Conservation (phyloP, 176 grass and related monocot genomes). For the Dendrocalamus sinicus region DNA sequence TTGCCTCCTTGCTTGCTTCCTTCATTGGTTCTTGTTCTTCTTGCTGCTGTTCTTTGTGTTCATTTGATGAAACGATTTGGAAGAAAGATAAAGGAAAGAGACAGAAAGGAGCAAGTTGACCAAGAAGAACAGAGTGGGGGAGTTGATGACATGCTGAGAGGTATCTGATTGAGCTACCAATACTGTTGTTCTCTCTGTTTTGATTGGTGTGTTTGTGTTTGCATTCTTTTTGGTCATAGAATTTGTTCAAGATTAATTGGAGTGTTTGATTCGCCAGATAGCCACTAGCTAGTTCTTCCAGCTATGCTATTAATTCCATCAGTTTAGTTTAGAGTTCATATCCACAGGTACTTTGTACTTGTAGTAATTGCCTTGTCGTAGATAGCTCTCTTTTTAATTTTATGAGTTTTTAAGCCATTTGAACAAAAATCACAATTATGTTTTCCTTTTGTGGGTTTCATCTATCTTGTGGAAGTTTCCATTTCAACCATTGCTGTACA, state of each 20-base stretch:
- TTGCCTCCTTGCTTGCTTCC: neutral
- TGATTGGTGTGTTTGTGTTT: neutral
- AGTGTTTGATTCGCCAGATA: neutral
- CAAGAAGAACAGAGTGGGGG: neutral
- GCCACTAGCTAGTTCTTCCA: neutral
- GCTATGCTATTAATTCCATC: neutral
- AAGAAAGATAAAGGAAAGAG: neutral
- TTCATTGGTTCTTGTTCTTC: neutral
- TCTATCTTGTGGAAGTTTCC: constrained; percentile 14
- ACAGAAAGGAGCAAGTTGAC: neutral
- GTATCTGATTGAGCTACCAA: neutral
- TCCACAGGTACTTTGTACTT: neutral
- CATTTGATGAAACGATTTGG: neutral
- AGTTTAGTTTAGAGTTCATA: neutral
- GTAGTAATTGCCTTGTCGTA: neutral
- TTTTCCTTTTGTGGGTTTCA: neutral
- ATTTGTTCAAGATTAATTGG: neutral
- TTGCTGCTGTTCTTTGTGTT: neutral
- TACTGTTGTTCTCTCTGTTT: neutral
- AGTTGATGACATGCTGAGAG: neutral
- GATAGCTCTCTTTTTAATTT: neutral
- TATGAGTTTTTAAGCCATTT: neutral
- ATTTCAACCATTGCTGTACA: neutral
- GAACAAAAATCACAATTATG: neutral
- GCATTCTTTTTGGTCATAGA: neutral